Conservation (phyloP, 306 rosid species). For the Psophocarpus tetragonolobus region DNA sequence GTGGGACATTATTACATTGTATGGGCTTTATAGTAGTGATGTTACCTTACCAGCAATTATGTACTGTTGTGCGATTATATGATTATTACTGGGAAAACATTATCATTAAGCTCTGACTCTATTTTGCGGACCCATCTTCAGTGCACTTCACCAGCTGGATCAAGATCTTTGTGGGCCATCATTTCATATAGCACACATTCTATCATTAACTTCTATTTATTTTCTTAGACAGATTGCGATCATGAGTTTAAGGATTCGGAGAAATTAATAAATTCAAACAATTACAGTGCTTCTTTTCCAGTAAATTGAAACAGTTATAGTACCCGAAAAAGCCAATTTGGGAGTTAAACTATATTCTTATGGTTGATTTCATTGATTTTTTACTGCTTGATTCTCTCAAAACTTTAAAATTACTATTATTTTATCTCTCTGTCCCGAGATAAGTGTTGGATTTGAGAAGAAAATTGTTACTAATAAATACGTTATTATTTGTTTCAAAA, state of each 20-base stretch:
- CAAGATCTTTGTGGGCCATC: constrained; percentile 57
- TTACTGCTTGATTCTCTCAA: too few species aligned
- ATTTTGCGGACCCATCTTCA: constrained; percentile 30
- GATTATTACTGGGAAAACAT: constrained; percentile 48
- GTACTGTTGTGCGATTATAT: constrained; percentile 37
- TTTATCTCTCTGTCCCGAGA: too few species aligned
- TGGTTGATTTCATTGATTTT: too few species aligned
- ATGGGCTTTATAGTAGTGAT: constrained; percentile 26
- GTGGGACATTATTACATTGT: background rate
- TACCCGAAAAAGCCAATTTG: too few species aligned
- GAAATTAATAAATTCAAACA: background rate
- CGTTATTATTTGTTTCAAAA: too few species aligned
- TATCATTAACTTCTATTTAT: background rate
- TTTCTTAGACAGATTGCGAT: background rate
- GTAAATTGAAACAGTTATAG: too few species aligned
- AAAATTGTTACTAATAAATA: too few species aligned
- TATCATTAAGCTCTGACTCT: constrained; percentile 50
- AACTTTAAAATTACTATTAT: too few species aligned
- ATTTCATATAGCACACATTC: constrained; percentile 17
- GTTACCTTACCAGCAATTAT: constrained; percentile 34
- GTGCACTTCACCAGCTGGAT: constrained; percentile 47
- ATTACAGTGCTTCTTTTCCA: too few species aligned
- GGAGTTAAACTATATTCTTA: too few species aligned
- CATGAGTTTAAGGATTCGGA: background rate
- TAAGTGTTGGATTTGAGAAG: too few species aligned